A percentile compares a stretch with the other conserved stretches of the same genome.
These are phyloP conservation scores for Murraya paniculata DNA, from an alignment of 345 rosid species.

Conservation along the genomic window DNA sequence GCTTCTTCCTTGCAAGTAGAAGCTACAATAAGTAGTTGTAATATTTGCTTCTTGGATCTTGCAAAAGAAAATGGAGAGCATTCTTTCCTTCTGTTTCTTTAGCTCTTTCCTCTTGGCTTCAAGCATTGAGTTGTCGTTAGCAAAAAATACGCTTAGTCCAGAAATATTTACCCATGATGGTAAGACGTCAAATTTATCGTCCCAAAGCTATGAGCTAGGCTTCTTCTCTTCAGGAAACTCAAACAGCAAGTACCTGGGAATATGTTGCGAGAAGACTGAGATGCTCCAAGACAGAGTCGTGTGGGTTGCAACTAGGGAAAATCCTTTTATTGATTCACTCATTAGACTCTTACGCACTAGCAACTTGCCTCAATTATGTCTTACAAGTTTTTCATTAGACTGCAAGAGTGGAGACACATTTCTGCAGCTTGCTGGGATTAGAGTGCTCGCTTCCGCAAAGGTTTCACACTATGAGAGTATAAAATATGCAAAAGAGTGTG, in stretches of 20 bases:
- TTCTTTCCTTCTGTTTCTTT: neutral
- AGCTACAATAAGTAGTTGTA: neutral
- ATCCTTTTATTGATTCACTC: slow-evolving; percentile 16
- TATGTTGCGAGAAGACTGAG: slow-evolving; percentile 33
- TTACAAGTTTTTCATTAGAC: neutral
- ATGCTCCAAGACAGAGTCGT: slow-evolving; percentile 17
- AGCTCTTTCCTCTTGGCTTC: neutral
- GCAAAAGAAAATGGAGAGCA: neutral
- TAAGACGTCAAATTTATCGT: slow-evolving; percentile 5
- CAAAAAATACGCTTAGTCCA: slow-evolving; percentile 17
- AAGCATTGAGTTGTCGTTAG: neutral
- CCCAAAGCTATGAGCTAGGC: slow-evolving; percentile 25
- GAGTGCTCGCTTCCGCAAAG: neutral
- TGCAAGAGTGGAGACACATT: neutral
- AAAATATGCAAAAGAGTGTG: slow-evolving; percentile 17
- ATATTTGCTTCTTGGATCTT: neutral
- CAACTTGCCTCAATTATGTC: neutral
- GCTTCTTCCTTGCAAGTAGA: neutral
- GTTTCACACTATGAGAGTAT: slow-evolving; percentile 5
- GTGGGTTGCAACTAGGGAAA: slow-evolving; percentile 51
- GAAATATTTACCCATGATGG: slow-evolving; percentile 16
- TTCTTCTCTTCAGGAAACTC: slow-evolving; percentile 28
- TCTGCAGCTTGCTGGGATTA: neutral
- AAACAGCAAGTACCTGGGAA: slow-evolving; percentile 33
- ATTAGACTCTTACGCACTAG: slow-evolving; percentile 23